Evolutionary conservation across 164 flowering plant species (phyloP), one percentile per base, ranked within the genome.

Genomic region (Tinospora cordifolia): DNA sequence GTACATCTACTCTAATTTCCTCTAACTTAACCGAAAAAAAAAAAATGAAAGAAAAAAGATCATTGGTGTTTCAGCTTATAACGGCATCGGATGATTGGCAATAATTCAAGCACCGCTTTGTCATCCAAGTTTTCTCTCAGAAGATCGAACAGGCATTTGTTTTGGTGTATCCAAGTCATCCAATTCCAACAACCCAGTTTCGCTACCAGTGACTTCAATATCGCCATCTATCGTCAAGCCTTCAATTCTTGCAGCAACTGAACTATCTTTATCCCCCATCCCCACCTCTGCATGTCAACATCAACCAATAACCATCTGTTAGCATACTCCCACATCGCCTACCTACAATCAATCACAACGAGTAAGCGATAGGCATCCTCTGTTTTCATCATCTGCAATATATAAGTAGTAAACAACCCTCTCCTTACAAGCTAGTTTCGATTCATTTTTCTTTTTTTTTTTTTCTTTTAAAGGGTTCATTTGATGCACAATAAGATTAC

Each of bases 241-340:
- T 60, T 70, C 73, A 12, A 63, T 66, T 75, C 74, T 77, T 66
- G 74, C 69, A 73, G 57, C 69, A 71, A 65, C 34, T 49, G 77
- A 71, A 67, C 64, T 71, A 68, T 57, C 76, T 67, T 72, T 71
- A 66, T 49, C 69, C 71, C 65, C 64, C 60, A 76, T 41, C 40
- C 72, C 77, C 40, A 80, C 81, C 69, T 80, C 79, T 44, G 75
- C 39, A n/a, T n/a, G n/a, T n/a, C n/a, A n/a, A 41, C 47, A 27
- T 41, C 24, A 72, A 41, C 34, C 65, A 68, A 76, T 22, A 71
- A 22, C 65, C 24, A 70, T 22, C 34, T n/a, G n/a, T n/a, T n/a
- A n/a, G n/a, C n/a, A n/a, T n/a, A n/a, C n/a, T n/a, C n/a, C n/a
- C n/a, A n/a, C n/a, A n/a, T n/a, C n/a, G n/a, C n/a, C n/a, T n/a